A percentile compares a stretch with the other conserved stretches of the same genome.
Evolutionary conservation across 805 yeast species (phyloP).

Genomic region (Kazachstania martiniae): DNA sequence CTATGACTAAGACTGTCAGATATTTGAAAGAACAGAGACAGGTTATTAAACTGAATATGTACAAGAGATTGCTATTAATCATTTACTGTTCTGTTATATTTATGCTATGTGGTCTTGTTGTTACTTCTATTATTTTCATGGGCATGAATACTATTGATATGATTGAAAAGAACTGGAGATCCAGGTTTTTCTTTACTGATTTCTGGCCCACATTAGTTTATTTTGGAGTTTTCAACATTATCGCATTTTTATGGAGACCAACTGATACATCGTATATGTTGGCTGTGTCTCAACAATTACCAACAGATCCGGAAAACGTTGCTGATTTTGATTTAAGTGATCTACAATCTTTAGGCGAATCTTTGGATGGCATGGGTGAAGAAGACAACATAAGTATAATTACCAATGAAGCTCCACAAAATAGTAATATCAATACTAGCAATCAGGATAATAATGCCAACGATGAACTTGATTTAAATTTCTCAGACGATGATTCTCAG

Average conservation of each 20-base stretch:
- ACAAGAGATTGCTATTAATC: conserved; percentile 64
- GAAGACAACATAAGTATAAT: conserved; percentile 22
- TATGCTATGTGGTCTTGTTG: conserved; percentile 57
- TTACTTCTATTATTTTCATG: conserved; percentile 59
- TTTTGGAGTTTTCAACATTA: conserved; percentile 68
- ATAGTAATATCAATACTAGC: not conserved
- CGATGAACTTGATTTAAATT: conserved; percentile 20
- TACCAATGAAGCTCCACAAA: conserved; percentile 9
- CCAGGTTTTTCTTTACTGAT: conserved; percentile 76
- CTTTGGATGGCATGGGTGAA: conserved; percentile 31
- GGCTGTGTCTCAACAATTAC: conserved; percentile 88
- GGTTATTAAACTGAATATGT: conserved; percentile 80
- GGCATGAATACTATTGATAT: conserved; percentile 67
- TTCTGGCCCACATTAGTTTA: conserved; percentile 93
- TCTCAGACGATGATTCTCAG: conserved; percentile 23
- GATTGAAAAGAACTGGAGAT: conserved; percentile 85
- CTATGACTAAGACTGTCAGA: conserved; percentile 65
- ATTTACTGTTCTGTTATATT: conserved; percentile 63
- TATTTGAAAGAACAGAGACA: conserved; percentile 78
- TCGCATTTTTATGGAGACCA: conserved; percentile 95
- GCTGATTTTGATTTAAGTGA: conserved; percentile 59
- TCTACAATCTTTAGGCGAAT: conserved; percentile 33
- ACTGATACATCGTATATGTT: conserved; percentile 89
- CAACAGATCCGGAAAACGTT: conserved; percentile 63
- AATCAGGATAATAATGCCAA: conserved; percentile 2